These are phyloP conservation scores for Penicillium sp. DNA, from an alignment of 2,329 filamentous ascomycete genomes.

Conservation along the genomic window DNA sequence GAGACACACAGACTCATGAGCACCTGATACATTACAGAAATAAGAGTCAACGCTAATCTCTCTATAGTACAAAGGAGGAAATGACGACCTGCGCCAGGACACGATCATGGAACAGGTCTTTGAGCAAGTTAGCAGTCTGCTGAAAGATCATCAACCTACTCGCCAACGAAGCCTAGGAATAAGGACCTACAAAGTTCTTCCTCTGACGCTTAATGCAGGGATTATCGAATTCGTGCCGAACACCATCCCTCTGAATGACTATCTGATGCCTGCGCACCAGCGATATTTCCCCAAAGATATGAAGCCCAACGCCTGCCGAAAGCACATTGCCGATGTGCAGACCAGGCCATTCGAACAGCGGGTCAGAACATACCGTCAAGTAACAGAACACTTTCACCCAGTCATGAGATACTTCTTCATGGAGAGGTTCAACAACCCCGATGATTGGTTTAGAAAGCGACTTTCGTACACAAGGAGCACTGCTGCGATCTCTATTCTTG, in stretches of 20 bases:
- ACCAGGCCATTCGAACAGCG: constrained; percentile 71
- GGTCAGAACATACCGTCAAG: constrained; percentile 74
- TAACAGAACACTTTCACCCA: constrained; percentile 82
- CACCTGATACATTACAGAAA: not conserved
- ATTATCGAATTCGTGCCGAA: constrained; percentile 97
- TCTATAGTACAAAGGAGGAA: constrained; percentile 80
- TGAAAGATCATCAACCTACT: constrained; percentile 84
- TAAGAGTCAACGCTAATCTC: constrained; percentile 11
- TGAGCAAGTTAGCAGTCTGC: constrained; percentile 86
- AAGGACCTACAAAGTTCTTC: constrained; percentile 95
- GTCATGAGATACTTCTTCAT: constrained; percentile 98
- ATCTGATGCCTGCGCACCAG: constrained; percentile 86
- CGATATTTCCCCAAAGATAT: constrained; percentile 83
- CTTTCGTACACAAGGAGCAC: constrained; percentile 92
- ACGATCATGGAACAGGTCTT: constrained; percentile 99
- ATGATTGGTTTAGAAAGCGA: constrained; percentile 91
- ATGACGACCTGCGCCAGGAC: constrained; percentile 94
- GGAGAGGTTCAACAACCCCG: constrained; percentile 88
- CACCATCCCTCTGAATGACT: constrained; percentile 90
- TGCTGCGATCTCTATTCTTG: constrained; percentile 92
- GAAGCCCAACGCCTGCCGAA: constrained; percentile 75
- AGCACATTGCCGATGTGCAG: constrained; percentile 76
- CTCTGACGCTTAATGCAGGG: constrained; percentile 80
- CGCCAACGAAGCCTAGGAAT: constrained; percentile 88
- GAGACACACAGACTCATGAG: not conserved